Evolutionary conservation across 331 rosid genomes (phyloP).

Genomic region (Malus hybrid): DNA sequence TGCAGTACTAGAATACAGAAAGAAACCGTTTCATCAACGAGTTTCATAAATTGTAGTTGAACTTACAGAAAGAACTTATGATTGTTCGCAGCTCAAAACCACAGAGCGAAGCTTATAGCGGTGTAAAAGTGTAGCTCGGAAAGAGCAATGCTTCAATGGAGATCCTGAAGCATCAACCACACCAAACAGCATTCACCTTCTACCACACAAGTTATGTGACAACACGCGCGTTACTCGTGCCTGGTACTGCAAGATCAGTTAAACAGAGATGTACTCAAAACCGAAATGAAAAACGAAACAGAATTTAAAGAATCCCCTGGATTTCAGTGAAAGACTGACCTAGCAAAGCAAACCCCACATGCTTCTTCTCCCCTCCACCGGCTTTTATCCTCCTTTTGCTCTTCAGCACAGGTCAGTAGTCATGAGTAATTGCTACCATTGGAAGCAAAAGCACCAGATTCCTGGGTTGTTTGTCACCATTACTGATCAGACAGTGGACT

Average conservation of each 20-base stretch:
- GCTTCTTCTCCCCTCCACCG: slow-evolving; percentile 16
- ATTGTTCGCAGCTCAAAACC: slow-evolving; percentile 22
- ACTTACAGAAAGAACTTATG: slow-evolving; percentile 26
- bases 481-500: slow-evolving; percentile 26
- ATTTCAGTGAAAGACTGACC: slow-evolving; percentile 54
- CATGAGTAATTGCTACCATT: slow-evolving; percentile 6
- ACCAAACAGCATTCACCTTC: not conserved
- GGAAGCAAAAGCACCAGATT: slow-evolving; percentile 55
- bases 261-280: slow-evolving; percentile 8
- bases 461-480: slow-evolving; percentile 68
- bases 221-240: slow-evolving; percentile 26
- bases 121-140: slow-evolving; percentile 7
- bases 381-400: slow-evolving; percentile 16
- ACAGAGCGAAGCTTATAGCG: slow-evolving; percentile 3
- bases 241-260: slow-evolving; percentile 29
- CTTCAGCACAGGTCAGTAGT: slow-evolving; percentile 14
- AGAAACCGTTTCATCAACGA: slow-evolving; percentile 6
- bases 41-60: slow-evolving; percentile 11
- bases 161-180: slow-evolving; percentile 15
- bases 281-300: not conserved
- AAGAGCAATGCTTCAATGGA: slow-evolving; percentile 12
- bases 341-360: slow-evolving; percentile 46
- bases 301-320: slow-evolving; percentile 34
- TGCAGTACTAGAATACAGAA: not conserved
- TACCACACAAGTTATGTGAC: not conserved